Percentiles rank a stretch among this genome's conserved stretches.
These are phyloP conservation scores for Euclidium syriacum DNA, from an alignment of 345 rosid species.

Conservation along the genomic window DNA sequence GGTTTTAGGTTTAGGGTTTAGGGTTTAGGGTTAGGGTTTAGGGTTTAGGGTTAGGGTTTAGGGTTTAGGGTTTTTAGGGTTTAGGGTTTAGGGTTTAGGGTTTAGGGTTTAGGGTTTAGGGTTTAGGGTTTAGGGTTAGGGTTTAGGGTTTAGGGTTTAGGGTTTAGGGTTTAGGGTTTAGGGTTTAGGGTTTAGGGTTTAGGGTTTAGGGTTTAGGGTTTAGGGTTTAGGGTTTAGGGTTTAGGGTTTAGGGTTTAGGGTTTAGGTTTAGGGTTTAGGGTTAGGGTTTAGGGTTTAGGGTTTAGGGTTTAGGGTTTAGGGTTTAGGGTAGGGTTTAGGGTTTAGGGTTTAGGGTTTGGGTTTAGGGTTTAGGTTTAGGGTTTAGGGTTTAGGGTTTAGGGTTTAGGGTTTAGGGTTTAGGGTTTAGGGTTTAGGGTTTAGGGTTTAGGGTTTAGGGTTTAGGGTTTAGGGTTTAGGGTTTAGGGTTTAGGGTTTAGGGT, in stretches of 20 bases:
- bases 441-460: conserved; percentile 16
- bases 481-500: conserved; percentile 19
- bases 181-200: background rate
- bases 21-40: conserved; percentile 18
- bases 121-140: conserved; percentile 1
- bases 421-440: conserved; percentile 13
- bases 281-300: background rate
- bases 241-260: conserved; percentile 8
- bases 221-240: conserved; percentile 7
- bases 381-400: conserved; percentile 18
- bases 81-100: conserved; percentile 13
- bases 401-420: conserved; percentile 10
- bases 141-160: conserved; percentile 11
- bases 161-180: conserved; percentile 15
- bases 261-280: conserved; percentile 13
- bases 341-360: conserved; percentile 21
- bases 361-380: conserved; percentile 23
- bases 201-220: conserved; percentile 2
- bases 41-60: conserved; percentile 9
- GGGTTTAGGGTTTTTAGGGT: conserved; percentile 11
- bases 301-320: conserved; percentile 20
- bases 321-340: conserved; percentile 3
- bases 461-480: conserved; percentile 8
- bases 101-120: conserved; percentile 4
- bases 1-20: conserved; percentile 8